phyloP scores from a whole-genome alignment of 139 green algal genomes.

The Closterium sp. region DNA sequence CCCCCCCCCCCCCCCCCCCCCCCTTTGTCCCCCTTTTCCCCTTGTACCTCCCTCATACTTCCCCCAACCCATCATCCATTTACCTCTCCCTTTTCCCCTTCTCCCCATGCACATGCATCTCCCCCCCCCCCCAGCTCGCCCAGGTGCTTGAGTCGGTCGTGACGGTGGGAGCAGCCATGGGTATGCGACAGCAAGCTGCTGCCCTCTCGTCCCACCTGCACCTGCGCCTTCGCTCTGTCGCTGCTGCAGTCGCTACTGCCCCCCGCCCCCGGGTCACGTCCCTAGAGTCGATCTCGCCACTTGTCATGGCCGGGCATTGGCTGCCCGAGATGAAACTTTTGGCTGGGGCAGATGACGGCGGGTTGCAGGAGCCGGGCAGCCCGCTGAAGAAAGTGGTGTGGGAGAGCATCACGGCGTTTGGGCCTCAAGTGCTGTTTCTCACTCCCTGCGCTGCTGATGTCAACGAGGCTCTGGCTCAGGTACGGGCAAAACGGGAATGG shows the following conservation, averaged over 20 bases:
- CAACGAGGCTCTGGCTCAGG: constrained; percentile 69
- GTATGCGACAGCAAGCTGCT: constrained; percentile 58
- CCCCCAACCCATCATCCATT: background rate
- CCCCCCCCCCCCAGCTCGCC: constrained; percentile 16
- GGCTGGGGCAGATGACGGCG: constrained; percentile 57
- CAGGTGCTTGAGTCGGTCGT: constrained; percentile 82
- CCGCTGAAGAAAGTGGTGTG: constrained; percentile 47
- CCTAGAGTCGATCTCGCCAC: constrained; percentile 60
- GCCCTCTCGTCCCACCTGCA: constrained; percentile 70
- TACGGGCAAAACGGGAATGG: constrained; percentile 56
- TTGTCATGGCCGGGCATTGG: constrained; percentile 64
- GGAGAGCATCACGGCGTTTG: constrained; percentile 60
- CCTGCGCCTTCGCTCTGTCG: constrained; percentile 64
- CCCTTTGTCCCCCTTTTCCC: background rate
- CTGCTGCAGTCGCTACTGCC: constrained; percentile 49
- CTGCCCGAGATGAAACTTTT: constrained; percentile 68
- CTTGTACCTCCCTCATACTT: background rate
- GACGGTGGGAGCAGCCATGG: constrained; percentile 69
- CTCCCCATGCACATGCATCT: background rate
- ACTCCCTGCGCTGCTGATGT: constrained; percentile 51
- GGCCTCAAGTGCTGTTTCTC: constrained; percentile 61
- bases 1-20: background rate
- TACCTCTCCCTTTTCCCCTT: background rate
- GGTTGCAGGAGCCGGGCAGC: constrained; percentile 61
- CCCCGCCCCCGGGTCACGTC: constrained; percentile 65